Evolutionary conservation across 805 yeast species (phyloP), one percentile per base, ranked within the genome.

Genomic region (Yamadazyma phyllophila): DNA sequence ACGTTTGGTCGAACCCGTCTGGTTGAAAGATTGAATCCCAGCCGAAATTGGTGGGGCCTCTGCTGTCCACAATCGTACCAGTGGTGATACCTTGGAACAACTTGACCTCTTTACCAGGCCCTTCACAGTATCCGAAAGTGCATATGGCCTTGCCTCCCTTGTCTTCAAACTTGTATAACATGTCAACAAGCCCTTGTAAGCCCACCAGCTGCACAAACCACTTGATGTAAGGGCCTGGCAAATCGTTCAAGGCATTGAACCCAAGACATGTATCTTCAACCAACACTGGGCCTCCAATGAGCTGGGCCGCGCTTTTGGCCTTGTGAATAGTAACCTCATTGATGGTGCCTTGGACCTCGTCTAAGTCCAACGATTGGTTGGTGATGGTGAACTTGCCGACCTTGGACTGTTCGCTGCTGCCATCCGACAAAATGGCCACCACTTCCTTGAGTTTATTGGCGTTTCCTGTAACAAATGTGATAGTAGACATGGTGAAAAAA

Each of bases 11-110:
- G 56, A 65, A 82, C 2, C 96, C 97, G 24, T 71, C 69, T 2
- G 99, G 99, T 67, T 84, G 76, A 64, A 94, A 94, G 41, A 88
- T 70, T 7, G 97, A 82, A 67, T 94, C 97, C 96, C 96, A 94
- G 1, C 99, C 99, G 62, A 94, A 94, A 48, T 78, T 76, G 11
- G 81, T 77, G 6, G 88, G 88, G 1, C 97, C 97, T 48, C 95
- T 71, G 30, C 82, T 74, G 12, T 72, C 70, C 5, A 91, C 98
- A 58, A 94, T 91, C 7, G 54, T 65, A 16, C 99, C 99, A 10
- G 77, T 73, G 1, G 96, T 86, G 38, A 80, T 66, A 7, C 99
- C 99, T 63, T 88, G 92, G 66, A 94, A 91, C 39, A 89, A 69
- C 51, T 76, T 63, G n/a, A 84, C 89, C 47, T 81, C 84, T 35